Base-by-base conservation (phyloP, 208 protist species). In the Leishmania tarentolae region DNA sequence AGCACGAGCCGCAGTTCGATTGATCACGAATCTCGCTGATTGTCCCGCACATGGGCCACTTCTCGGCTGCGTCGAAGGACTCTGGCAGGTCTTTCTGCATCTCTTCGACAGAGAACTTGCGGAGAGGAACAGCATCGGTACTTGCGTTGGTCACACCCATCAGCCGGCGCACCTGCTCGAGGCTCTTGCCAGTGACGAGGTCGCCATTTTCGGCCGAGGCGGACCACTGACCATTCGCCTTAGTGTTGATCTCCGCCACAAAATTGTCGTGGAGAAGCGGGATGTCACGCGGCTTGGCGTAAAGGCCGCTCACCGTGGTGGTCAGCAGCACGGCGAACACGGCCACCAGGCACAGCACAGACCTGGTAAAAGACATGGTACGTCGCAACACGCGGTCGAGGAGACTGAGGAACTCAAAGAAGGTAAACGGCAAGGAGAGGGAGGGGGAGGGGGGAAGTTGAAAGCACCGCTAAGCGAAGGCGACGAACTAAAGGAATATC, bases 1-100 rank as follows among this genome's bases (percentile, higher is more conserved):
- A 98, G 92, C 96, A 98, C 66, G 88, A 94, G 59, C 95, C 96
- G 87, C 96, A 98, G 76, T 79, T 88, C 37, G 89, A 95, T 89
- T 98, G 96, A 82, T 98, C 95, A 44, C 93, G 90, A 73, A 98
- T 93, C 74, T 94, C 84, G 28, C 68, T 31, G 75, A 95, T 93
- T 78, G 90, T 89, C 40, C 66, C 68, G 85, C 92, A 96, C 71
- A 91, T 61, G 17, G 91, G 88, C 92, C 92, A 96, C 46, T 90
- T 73, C 40, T 84, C 82, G 40, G 84, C 85, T 9, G 91, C 82
- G 79, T 96, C 92, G 79, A 96, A 96, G 4, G 71, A 83, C 28
- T 87, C 88, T 1, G 90, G 92, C 47, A 95, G 76, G 19, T 82
- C 77, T 75, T 63, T 74, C 21, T 80, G 77, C 44, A 86, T 77